Conservation (phyloP, 83 land plant genomes). For the Diphasiastrum complanatum region DNA sequence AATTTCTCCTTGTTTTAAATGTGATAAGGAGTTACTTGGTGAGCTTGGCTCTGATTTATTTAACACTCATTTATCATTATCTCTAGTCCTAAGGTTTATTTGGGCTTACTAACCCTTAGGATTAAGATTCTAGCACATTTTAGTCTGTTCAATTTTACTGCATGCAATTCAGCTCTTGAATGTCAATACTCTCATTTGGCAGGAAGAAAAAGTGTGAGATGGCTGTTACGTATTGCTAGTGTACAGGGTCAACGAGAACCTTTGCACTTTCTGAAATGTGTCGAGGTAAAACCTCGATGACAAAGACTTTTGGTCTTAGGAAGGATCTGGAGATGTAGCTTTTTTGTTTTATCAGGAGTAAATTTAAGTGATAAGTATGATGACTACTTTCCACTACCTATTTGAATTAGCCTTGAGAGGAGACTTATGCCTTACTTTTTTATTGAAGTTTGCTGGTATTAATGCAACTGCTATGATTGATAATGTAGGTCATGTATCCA, state of each 20-base stretch:
- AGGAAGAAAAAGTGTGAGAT: slow-evolving; percentile 58
- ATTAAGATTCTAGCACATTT: too few relatives aligned
- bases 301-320: background rate
- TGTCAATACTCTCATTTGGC: slow-evolving; percentile 11
- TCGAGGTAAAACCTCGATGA: slow-evolving; percentile 43
- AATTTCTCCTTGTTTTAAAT: too few relatives aligned
- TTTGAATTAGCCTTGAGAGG: background rate
- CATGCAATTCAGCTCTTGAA: too few relatives aligned
- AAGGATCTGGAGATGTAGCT: background rate
- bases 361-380: background rate
- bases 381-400: background rate
- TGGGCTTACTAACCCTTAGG: too few relatives aligned
- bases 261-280: slow-evolving; percentile 59
- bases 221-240: slow-evolving; percentile 57
- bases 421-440: background rate
- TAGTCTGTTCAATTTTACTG: too few relatives aligned
- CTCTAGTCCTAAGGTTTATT: too few relatives aligned
- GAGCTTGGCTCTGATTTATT: too few relatives aligned
- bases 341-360: background rate
- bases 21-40: too few relatives aligned
- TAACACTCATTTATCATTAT: too few relatives aligned
- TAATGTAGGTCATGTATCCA: slow-evolving; percentile 51
- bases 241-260: slow-evolving; percentile 53
- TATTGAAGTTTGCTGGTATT: background rate
- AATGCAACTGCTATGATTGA: slow-evolving; percentile 1